Base-by-base conservation (phyloP, 2,329 filamentous ascomycete genomes). In the Onygenales sp. region DNA sequence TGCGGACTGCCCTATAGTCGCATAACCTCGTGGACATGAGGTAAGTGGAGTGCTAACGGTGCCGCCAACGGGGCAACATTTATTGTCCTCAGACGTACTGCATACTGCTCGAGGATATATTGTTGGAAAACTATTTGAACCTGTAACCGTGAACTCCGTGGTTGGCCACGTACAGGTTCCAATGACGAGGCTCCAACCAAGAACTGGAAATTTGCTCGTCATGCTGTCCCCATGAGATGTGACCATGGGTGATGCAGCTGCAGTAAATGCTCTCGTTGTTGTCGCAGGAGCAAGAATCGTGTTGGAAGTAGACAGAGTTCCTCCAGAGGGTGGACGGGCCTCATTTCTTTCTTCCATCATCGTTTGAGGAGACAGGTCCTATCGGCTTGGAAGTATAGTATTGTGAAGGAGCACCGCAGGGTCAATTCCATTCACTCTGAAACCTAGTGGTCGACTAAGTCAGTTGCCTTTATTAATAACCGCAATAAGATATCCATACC, bases 1-100 rank as follows among this genome's bases (percentile, higher is more conserved):
- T 40, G 36, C 21, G 13, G 54, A 54, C 27, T 47, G 51, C 14
- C 44, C 53, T n/a, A 54, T 60, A 11, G 52, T 57, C 37, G 49
- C 40, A 49, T 62, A 62, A 27, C 60, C 58, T n/a, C 42, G 49
- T 1, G 60, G 60, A 45, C 59, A 62, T 10, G 54, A 37, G 17
- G 53, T 59, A 9, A 61, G 53, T n/a, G 34, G 42, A 5, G 54
- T 52, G 21, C 37, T 52, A 2, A 43, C 8, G 6, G 51, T 37
- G 27, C 52, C 27, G 36, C 55, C 42, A 42, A 58, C 57, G 11
- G 59, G 54, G 51, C 60, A 62, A 50, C 60, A 62, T 21, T 45
- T 51, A 11, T 51, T 54, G 13, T 49, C 34, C 27, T 52, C 52
- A 14, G 50, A 49, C 7, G 42, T 21, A 4, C 53, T 59, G 46